Percentiles rank a stretch among this genome's conserved stretches.
Evolutionary conservation across 345 rosid species (phyloP).

Genomic region (Rhodamnia argentea): DNA sequence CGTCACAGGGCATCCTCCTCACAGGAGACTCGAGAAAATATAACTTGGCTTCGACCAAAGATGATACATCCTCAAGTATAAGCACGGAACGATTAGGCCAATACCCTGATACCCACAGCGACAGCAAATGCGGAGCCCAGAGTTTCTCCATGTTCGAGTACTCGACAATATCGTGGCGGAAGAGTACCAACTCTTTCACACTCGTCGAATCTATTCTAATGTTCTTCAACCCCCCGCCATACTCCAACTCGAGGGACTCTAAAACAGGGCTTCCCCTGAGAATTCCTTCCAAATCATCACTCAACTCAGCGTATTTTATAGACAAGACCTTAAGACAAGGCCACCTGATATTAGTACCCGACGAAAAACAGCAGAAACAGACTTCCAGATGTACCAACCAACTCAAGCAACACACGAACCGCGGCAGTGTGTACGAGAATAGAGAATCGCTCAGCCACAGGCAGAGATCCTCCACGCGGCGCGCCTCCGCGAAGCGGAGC

Average conservation of each 20-base stretch:
- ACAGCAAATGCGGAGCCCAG: background rate
- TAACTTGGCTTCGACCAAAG: background rate
- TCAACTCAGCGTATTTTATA: background rate
- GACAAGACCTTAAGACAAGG: background rate
- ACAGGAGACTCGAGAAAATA: background rate
- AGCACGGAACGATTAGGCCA: background rate
- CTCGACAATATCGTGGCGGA: background rate
- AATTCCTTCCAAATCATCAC: background rate
- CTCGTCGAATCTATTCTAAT: background rate
- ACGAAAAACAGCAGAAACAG: background rate
- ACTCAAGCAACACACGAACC: background rate
- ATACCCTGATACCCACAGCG: background rate
- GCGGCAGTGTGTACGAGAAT: background rate
- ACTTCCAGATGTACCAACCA: background rate
- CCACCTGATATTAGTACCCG: background rate
- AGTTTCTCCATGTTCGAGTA: background rate
- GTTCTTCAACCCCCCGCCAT: background rate
- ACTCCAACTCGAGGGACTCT: background rate
- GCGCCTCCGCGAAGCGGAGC: background rate
- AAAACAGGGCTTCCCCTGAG: background rate
- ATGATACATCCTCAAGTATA: background rate
- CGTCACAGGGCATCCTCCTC: background rate
- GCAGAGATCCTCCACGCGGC: background rate
- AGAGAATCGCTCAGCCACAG: background rate
- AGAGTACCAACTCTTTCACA: background rate